These are phyloP conservation scores for Pythium scleroteichum DNA, from an alignment of 352 stramenopile genomes.

Conservation along the genomic window DNA sequence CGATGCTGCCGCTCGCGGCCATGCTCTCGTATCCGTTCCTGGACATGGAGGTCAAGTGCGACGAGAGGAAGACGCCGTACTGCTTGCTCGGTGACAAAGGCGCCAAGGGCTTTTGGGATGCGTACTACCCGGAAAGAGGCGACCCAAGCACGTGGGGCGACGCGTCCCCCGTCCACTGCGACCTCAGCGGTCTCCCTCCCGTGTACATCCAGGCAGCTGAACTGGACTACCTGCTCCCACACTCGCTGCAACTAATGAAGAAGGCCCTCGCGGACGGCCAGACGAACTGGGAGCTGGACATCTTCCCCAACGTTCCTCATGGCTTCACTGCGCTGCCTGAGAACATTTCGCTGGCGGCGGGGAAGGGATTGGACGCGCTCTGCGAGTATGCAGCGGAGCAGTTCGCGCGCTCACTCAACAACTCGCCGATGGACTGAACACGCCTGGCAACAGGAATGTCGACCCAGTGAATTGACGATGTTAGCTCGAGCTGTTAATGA, in stretches of 20 bases:
- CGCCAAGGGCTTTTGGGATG: not conserved
- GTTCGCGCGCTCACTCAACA: no score
- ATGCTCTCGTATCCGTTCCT: slow-evolving; percentile 11
- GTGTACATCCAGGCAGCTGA: slow-evolving; percentile 17
- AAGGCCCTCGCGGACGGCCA: slow-evolving; percentile 10
- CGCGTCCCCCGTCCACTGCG: slow-evolving; percentile 8
- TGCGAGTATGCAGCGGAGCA: slow-evolving; percentile 2
- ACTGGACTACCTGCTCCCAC: slow-evolving; percentile 17
- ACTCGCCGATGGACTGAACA: no score
- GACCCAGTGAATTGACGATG: no score
- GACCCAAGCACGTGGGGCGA: slow-evolving; percentile 11
- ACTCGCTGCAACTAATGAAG: slow-evolving; percentile 4
- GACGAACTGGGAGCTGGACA: slow-evolving; percentile 14
- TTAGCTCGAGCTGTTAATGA: no score
- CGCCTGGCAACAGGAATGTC: no score
- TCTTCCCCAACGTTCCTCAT: slow-evolving; percentile 20
- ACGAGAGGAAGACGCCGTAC: slow-evolving; percentile 19
- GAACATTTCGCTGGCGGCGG: slow-evolving; percentile 1
- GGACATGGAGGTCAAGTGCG: slow-evolving; percentile 14
- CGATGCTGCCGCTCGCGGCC: not conserved
- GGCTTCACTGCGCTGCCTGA: slow-evolving; percentile 15
- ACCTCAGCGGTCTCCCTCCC: slow-evolving; percentile 13
- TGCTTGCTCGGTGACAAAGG: slow-evolving; percentile 12
- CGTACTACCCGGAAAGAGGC: not conserved
- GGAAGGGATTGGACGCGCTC: slow-evolving; percentile 13